Evolutionary conservation across 1,284 basidiomycete genomes (phyloP).

Genomic region (Phellopilus nigrolimitatus): DNA sequence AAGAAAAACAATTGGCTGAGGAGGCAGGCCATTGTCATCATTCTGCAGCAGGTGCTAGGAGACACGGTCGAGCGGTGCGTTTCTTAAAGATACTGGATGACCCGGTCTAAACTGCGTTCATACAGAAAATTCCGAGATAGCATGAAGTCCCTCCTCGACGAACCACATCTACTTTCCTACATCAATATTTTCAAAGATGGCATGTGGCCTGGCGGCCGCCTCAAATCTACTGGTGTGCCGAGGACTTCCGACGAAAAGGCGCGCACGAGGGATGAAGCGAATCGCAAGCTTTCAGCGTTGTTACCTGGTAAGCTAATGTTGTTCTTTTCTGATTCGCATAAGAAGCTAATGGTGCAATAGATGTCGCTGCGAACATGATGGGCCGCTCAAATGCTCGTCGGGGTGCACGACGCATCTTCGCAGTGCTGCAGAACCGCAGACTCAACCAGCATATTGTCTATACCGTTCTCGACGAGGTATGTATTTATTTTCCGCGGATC

Average conservation of each 20-base stretch:
- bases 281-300: slow-evolving; percentile 80
- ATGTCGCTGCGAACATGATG: slow-evolving; percentile 94
- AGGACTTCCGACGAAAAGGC: slow-evolving; percentile 77
- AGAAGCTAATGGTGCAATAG: slow-evolving; percentile 37
- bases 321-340: slow-evolving; percentile 7
- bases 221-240: slow-evolving; percentile 55
- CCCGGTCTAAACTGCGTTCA: neutral
- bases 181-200: slow-evolving; percentile 64
- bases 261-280: slow-evolving; percentile 78
- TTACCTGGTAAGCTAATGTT: slow-evolving; percentile 67
- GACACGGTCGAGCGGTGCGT: slow-evolving; percentile 89
- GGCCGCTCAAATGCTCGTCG: slow-evolving; percentile 89
- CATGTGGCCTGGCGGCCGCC: slow-evolving; percentile 80
- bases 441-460: slow-evolving; percentile 91
- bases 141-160: slow-evolving; percentile 57
- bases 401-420: slow-evolving; percentile 87
- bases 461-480: slow-evolving; percentile 82
- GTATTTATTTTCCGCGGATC: slow-evolving; percentile 16
- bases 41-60: slow-evolving; percentile 92
- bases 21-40: slow-evolving; percentile 94
- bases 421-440: slow-evolving; percentile 86
- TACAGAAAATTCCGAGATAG: slow-evolving; percentile 83
- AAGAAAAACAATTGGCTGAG: slow-evolving; percentile 95
- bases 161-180: slow-evolving; percentile 62
- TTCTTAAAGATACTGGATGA: too few relatives aligned